A percentile compares a stretch with the other conserved stretches of the same genome.
Conservation (phyloP, 2,329 filamentous ascomycete species). For the Arthrinium phaeospermum region DNA sequence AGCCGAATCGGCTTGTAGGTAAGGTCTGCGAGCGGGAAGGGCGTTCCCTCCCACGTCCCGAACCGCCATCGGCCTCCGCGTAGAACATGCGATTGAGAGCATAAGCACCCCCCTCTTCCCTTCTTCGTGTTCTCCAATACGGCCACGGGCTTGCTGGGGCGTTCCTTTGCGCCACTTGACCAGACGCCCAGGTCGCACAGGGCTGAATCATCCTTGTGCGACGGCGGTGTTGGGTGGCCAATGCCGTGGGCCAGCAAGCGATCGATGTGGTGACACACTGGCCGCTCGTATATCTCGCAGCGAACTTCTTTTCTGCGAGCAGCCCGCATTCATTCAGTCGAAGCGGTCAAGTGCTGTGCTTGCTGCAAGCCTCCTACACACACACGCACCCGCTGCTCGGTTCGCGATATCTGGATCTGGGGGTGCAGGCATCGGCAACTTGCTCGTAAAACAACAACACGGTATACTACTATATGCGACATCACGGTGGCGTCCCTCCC, state of each 20-base stretch:
- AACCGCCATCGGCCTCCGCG: not conserved
- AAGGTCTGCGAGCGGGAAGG: not conserved
- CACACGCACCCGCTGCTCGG: not conserved
- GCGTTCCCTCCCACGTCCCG: not conserved
- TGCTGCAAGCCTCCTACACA: not conserved
- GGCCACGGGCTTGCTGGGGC: not conserved
- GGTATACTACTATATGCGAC: not conserved
- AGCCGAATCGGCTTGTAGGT: conserved; percentile 6
- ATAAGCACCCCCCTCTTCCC: not conserved
- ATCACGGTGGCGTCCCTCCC: not conserved
- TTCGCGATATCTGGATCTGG: not conserved
- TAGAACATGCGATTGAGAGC: not conserved
- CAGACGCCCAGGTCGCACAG: conserved; percentile 29
- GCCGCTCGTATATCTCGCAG: conserved; percentile 19
- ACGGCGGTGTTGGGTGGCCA: conserved; percentile 28
- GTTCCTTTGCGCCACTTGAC: conserved; percentile 26
- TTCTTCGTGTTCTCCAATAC: not conserved
- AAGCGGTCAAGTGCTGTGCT: not conserved
- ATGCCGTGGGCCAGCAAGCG: conserved; percentile 30
- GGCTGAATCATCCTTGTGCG: conserved; percentile 29
- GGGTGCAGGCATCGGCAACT: not conserved
- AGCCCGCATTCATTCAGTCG: not conserved
- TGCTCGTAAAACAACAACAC: not conserved
- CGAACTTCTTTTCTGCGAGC: too few species aligned
- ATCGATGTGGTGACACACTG: conserved; percentile 27